Base-by-base conservation (phyloP, 2,329 filamentous ascomycete species). In the Dactylellina sp. region DNA sequence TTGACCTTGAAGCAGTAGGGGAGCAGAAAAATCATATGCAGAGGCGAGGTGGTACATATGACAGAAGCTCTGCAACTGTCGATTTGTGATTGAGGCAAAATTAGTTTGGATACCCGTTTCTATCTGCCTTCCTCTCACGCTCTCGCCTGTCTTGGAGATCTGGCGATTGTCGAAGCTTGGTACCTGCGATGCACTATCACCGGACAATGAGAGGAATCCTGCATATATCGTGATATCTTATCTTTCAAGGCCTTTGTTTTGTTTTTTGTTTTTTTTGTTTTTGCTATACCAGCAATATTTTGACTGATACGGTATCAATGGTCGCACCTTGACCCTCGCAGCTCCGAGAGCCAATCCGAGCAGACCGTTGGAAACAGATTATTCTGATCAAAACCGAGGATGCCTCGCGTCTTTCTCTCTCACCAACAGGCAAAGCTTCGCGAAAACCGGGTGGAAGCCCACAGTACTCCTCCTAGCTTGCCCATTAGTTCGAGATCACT, bases 71-170 rank as follows among this genome's bases (percentile, higher is more conserved):
- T 52, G 47, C 47, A 24, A 52, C 49, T 37, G 35, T 59, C 42
- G 18, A 59, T 71, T 59, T 71, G 44, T 64, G 60, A 72, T 65
- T 72, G 68, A 72, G 68, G 68, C 68, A 72, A 72, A 72, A 40
- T 24, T 25, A 24, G 39, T 49, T 60, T 40, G 56, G 56, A 47
- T 49, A 47, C 24, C 22, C 56, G 44, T 24, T 47, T 47, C 44
- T 20, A 42, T 42, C 39, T 42, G 39, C 39, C 39, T 42, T 42
- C 39, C 39, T 42, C 16, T 42, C 39, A 18, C 28, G 28, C 28
- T 32, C 9, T n/a, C 39, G 5, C 22, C 35, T 56, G 22, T 22
- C 16, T 25, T 40, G 7, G 35, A 12, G 12, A n/a, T 53, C 35
- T 42, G n/a, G 20, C 20, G 12, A 40, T 11, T 24, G 3, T 40